Percentiles rank a stretch among this genome's conserved stretches.
Evolutionary conservation across 2,329 filamentous ascomycete genomes (phyloP).

Genomic region (Paracamarosporium sp.): DNA sequence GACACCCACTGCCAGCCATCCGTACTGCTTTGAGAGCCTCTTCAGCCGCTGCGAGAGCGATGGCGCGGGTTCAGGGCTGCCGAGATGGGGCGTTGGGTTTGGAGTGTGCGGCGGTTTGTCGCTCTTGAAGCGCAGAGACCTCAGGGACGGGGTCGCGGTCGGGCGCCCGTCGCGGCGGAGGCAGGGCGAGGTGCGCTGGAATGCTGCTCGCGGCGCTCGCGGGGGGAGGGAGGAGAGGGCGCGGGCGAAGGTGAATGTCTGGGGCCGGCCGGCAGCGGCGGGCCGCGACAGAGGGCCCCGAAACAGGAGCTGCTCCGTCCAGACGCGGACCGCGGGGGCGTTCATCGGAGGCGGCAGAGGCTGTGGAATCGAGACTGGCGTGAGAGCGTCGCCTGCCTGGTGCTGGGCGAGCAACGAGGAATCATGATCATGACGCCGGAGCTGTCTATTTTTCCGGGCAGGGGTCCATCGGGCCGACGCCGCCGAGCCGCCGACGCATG

Average conservation of each 20-base stretch:
- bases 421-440: not conserved
- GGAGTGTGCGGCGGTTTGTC: constrained; percentile 36
- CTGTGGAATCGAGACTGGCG: not conserved
- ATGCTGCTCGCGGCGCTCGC: constrained; percentile 14
- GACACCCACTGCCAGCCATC: constrained; percentile 91
- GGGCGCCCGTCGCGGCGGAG: constrained; percentile 26
- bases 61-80: constrained; percentile 49
- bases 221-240: constrained; percentile 35
- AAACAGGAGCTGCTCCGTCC: constrained; percentile 32
- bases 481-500: constrained; percentile 1
- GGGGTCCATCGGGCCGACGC: constrained; percentile 9
- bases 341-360: constrained; percentile 26
- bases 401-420: not conserved
- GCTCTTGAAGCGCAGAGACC: constrained; percentile 47
- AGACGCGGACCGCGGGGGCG: constrained; percentile 25
- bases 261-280: constrained; percentile 19
- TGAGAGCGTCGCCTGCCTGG: not conserved
- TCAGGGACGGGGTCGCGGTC: constrained; percentile 33
- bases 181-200: constrained; percentile 22
- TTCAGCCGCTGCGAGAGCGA: constrained; percentile 76
- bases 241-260: constrained; percentile 25
- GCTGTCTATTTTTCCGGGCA: not conserved
- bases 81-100: constrained; percentile 49
- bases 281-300: constrained; percentile 15
- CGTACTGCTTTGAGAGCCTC: constrained; percentile 89